phyloP scores from a whole-genome alignment of 305 asterid species.

The Andrographis paniculata region DNA sequence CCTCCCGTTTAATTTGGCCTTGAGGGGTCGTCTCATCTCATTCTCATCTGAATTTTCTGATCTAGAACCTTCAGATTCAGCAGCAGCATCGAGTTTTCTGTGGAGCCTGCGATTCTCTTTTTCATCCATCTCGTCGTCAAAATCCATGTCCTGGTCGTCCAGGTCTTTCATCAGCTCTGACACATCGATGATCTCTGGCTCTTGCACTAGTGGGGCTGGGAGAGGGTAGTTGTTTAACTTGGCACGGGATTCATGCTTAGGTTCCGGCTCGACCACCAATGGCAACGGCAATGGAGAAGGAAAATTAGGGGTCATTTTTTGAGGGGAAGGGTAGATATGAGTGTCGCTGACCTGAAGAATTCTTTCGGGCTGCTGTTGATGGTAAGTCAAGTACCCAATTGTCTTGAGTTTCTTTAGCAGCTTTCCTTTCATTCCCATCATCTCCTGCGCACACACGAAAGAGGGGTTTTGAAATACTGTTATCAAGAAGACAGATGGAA shows the following conservation, averaged over 20 bases:
- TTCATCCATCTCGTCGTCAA: constrained; percentile 24
- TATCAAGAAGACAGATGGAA: too few relatives aligned
- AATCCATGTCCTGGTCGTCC: constrained; percentile 40
- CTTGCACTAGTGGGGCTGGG: constrained; percentile 27
- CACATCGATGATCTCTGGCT: constrained; percentile 51
- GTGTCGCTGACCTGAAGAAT: constrained; percentile 45
- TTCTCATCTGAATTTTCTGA: not conserved
- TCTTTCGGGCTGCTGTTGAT: constrained; percentile 69
- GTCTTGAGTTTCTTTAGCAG: constrained; percentile 69
- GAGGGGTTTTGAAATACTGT: too few relatives aligned
- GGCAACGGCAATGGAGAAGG: constrained; percentile 33
- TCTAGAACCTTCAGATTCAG: too few relatives aligned
- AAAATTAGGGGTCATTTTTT: constrained; percentile 9
- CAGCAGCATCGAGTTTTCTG: too few relatives aligned
- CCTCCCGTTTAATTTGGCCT: constrained; percentile 19
- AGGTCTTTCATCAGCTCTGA: constrained; percentile 69
- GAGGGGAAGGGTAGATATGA: constrained; percentile 28
- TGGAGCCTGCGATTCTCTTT: constrained; percentile 56
- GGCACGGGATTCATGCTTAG: constrained; percentile 20
- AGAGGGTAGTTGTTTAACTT: too few relatives aligned
- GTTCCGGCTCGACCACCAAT: constrained; percentile 35
- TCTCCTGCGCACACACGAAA: constrained; percentile 27
- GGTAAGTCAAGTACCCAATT: constrained; percentile 60
- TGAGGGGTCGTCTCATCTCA: constrained; percentile 14
- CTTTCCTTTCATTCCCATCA: constrained; percentile 73